Evolutionary conservation across 2,329 filamentous ascomycete species (phyloP).

Genomic region (Zymoseptoria brevis): DNA sequence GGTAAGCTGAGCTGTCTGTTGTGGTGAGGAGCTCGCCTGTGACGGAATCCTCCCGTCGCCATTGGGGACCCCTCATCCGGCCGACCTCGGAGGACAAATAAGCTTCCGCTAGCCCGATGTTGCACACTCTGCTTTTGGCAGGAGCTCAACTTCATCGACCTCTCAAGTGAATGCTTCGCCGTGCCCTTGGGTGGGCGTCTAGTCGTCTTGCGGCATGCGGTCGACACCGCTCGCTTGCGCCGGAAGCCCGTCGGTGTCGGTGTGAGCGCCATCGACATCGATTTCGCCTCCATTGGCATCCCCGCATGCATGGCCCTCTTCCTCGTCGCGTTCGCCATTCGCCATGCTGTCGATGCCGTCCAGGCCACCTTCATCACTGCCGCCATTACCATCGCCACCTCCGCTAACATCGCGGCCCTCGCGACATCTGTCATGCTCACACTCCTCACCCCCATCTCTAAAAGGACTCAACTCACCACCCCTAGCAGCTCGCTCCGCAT

Average conservation of each 20-base stretch:
- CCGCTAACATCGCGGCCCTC: neutral
- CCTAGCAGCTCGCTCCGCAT: neutral
- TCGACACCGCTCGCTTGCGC: neutral
- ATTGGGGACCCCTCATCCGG: neutral
- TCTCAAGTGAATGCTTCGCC: neutral
- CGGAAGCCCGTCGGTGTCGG: neutral
- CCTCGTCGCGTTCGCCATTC: neutral
- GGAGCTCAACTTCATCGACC: neutral
- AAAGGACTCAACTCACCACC: constrained; percentile 2
- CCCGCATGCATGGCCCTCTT: too few species aligned
- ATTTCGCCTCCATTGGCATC: neutral
- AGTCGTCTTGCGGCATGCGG: neutral
- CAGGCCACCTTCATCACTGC: too few species aligned
- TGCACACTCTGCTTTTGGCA: neutral
- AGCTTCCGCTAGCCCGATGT: neutral
- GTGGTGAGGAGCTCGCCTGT: neutral
- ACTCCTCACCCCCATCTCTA: constrained; percentile 1
- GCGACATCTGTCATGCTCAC: neutral
- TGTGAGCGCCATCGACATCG: neutral
- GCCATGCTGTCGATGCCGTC: too few species aligned
- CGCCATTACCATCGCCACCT: neutral
- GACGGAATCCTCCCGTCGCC: neutral
- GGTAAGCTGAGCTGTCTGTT: neutral
- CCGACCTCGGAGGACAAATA: neutral
- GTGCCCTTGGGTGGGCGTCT: neutral